Evolutionary conservation across 441 rosid species (phyloP).

Genomic region (Omphalea diandra): DNA sequence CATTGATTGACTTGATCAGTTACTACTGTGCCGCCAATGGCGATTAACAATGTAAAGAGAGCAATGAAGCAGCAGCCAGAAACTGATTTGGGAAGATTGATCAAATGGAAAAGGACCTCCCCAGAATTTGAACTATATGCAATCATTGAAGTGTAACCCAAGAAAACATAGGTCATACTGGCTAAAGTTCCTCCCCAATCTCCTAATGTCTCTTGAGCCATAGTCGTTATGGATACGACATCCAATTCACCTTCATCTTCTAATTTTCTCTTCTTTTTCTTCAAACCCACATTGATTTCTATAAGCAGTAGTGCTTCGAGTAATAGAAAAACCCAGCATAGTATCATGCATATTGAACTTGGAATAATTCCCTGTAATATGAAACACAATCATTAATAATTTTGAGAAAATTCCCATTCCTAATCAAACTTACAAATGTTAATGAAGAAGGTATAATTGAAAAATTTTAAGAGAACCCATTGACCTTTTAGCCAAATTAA

Average conservation of each 20-base stretch:
- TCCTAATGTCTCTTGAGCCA: constrained; percentile 69
- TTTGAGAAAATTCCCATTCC: neutral
- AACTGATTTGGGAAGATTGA: constrained; percentile 43
- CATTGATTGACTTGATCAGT: constrained; percentile 62
- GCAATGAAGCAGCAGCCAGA: constrained; percentile 45
- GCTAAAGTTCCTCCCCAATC: constrained; percentile 53
- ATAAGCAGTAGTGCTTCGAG: constrained; percentile 55
- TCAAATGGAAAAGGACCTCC: constrained; percentile 49
- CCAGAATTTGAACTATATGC: constrained; percentile 62
- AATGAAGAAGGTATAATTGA: no score
- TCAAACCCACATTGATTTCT: constrained; percentile 51
- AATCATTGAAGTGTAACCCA: constrained; percentile 58
- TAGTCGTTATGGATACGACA: constrained; percentile 55
- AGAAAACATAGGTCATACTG: constrained; percentile 45
- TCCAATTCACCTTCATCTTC: constrained; percentile 41
- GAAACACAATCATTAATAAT: neutral
- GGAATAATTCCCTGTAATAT: constrained; percentile 53
- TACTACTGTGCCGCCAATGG: constrained; percentile 46
- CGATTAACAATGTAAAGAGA: constrained; percentile 42
- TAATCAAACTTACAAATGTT: no score
- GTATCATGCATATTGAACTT: constrained; percentile 48
- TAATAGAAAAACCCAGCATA: constrained; percentile 62
- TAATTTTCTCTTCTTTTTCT: constrained; percentile 26
- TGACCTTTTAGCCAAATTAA: no score
- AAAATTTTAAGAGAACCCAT: no score